Percentiles rank a stretch among this genome's conserved stretches.
Conservation (phyloP, 768 basidiomycete genomes). For the Rubroboletus satanas region DNA sequence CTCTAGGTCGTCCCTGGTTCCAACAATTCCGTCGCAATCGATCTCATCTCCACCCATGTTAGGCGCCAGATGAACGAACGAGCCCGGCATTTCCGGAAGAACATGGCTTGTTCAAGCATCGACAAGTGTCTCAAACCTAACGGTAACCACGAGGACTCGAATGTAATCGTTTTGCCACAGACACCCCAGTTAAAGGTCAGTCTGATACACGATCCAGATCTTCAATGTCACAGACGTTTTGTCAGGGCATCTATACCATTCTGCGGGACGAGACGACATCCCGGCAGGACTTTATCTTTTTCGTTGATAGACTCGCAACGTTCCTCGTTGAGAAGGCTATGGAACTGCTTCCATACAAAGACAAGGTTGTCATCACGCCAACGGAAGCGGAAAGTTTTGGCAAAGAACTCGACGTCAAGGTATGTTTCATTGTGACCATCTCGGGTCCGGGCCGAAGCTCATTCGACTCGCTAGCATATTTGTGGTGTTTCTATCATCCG, state of each 20-base stretch:
- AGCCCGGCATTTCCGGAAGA: conserved; percentile 64
- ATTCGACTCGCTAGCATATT: conserved; percentile 45
- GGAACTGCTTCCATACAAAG: conserved; percentile 70
- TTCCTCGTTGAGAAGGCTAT: conserved; percentile 81
- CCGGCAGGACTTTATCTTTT: conserved; percentile 90
- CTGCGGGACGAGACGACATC: conserved; percentile 68
- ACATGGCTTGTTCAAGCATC: conserved; percentile 55
- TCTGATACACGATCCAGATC: not conserved
- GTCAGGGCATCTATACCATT: conserved; percentile 85
- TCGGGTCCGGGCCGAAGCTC: not conserved
- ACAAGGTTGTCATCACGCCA: conserved; percentile 65
- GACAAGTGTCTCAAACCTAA: conserved; percentile 37
- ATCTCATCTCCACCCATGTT: conserved; percentile 89
- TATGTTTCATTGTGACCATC: conserved; percentile 25
- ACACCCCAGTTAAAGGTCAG: conserved; percentile 77
- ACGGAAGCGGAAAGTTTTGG: conserved; percentile 54
- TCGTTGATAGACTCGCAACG: conserved; percentile 82
- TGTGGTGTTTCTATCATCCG: conserved; percentile 90
- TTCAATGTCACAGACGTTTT: not conserved
- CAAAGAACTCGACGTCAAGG: conserved; percentile 57
- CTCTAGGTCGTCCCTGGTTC: conserved; percentile 93
- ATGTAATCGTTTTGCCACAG: conserved; percentile 65
- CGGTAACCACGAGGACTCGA: conserved; percentile 40
- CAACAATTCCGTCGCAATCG: conserved; percentile 87
- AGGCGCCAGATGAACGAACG: conserved; percentile 80